Percentiles rank a stretch among this genome's conserved stretches.
Evolutionary conservation across 2,329 filamentous ascomycete genomes (phyloP).

Genomic region (Cercospora canescens): DNA sequence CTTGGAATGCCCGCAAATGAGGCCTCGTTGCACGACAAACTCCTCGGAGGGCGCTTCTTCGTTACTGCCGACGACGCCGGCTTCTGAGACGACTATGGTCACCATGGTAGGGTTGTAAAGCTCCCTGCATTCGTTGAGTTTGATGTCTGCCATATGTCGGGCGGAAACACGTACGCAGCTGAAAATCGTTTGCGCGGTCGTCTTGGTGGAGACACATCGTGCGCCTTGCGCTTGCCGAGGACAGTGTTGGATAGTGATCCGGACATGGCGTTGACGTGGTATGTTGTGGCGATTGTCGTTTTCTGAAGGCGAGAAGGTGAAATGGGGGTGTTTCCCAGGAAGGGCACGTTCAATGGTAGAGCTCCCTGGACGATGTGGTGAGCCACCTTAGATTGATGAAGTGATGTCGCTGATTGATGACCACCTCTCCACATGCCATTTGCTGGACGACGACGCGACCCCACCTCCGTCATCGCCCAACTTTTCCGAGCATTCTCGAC

Average conservation of each 20-base stretch:
- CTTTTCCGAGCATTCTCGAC: neutral
- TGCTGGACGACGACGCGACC: neutral
- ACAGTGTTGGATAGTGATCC: neutral
- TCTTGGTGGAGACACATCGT: neutral
- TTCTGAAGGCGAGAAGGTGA: neutral
- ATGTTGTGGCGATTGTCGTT: neutral
- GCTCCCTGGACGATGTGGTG: too few relatives aligned
- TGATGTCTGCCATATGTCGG: too few relatives aligned
- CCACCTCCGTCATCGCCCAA: neutral
- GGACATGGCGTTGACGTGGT: neutral
- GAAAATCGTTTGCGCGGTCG: neutral
- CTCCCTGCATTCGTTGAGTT: neutral
- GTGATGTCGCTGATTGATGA: too few relatives aligned
- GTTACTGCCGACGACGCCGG: neutral
- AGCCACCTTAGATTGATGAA: too few relatives aligned
- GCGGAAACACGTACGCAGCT: neutral
- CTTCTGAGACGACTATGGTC: slow-evolving; percentile 1
- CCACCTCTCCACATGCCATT: neutral
- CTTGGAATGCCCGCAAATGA: slow-evolving; percentile 14
- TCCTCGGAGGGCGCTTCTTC: neutral
- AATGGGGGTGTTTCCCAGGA: neutral
- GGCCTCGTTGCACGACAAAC: slow-evolving; percentile 5
- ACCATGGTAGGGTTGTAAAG: slow-evolving; percentile 1
- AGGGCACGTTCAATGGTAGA: neutral
- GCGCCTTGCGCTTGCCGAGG: neutral